These are phyloP conservation scores for Lotmaria passim DNA, from an alignment of 208 protist species.

Conservation along the genomic window DNA sequence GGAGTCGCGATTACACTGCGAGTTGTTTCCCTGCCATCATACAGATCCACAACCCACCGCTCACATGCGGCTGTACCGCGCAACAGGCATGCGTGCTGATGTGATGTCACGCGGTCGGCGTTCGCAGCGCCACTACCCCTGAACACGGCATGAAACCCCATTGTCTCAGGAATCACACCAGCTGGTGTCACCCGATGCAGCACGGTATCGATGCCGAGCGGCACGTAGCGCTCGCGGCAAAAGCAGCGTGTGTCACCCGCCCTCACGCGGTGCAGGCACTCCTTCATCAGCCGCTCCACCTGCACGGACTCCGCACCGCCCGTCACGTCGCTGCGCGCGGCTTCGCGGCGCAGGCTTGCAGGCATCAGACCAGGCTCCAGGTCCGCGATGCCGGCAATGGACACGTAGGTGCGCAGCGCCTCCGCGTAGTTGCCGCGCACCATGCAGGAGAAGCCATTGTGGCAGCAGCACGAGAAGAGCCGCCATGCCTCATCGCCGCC, in stretches of 20 bases:
- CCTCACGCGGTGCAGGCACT: conserved; percentile 16
- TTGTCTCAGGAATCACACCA: neutral
- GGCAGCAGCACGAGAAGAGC: conserved; percentile 25
- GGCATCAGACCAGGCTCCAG: conserved; percentile 30
- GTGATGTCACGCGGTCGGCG: neutral
- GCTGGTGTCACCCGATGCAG: neutral
- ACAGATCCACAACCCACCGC: neutral
- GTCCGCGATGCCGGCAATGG: conserved; percentile 26
- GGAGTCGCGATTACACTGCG: neutral
- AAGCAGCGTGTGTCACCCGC: neutral
- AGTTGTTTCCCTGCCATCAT: neutral
- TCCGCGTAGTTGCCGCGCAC: conserved; percentile 39
- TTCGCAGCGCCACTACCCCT: too few relatives aligned
- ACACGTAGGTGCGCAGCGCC: conserved; percentile 34
- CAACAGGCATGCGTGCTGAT: too few relatives aligned
- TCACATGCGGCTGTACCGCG: neutral
- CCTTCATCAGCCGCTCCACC: conserved; percentile 25
- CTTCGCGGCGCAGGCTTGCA: conserved; percentile 24
- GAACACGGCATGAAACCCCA: neutral
- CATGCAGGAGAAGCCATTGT: conserved; percentile 48
- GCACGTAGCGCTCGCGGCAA: neutral
- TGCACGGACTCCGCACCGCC: conserved; percentile 26
- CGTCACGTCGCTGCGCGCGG: conserved; percentile 8
- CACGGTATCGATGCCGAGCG: conserved; percentile 19
- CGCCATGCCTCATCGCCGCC: conserved; percentile 29